These are phyloP conservation scores for Colletotrichum filicis DNA, from an alignment of 2,329 filamentous ascomycete species.

Conservation along the genomic window DNA sequence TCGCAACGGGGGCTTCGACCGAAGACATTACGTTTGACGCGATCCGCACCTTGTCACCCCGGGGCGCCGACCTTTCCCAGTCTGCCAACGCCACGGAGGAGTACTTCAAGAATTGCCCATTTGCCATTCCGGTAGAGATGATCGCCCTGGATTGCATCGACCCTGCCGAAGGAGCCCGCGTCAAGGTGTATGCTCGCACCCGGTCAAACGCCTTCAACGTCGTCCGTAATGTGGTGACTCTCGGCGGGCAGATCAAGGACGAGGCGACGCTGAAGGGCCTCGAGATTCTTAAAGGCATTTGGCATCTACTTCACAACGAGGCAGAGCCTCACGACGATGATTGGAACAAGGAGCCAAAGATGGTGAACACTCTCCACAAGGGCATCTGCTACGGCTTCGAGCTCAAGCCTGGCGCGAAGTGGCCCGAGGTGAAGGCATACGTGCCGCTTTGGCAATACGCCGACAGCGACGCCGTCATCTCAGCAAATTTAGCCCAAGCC, in stretches of 20 bases:
- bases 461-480: constrained; percentile 31
- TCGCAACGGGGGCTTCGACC: constrained; percentile 37
- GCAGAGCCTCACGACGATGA: constrained; percentile 29
- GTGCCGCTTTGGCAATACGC: constrained; percentile 41
- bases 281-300: constrained; percentile 38
- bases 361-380: constrained; percentile 32
- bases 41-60: constrained; percentile 38
- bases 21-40: constrained; percentile 38
- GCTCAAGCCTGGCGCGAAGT: constrained; percentile 37
- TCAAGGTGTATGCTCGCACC: constrained; percentile 42
- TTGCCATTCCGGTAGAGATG: constrained; percentile 39
- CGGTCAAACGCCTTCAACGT: constrained; percentile 39
- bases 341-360: constrained; percentile 30
- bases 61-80: constrained; percentile 32
- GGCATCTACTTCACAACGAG: constrained; percentile 41
- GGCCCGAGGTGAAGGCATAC: constrained; percentile 41
- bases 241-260: constrained; percentile 38
- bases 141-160: constrained; percentile 42
- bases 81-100: constrained; percentile 37
- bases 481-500: constrained; percentile 27
- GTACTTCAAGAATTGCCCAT: constrained; percentile 36
- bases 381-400: constrained; percentile 43
- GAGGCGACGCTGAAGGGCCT: constrained; percentile 38
- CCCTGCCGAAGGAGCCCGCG: constrained; percentile 39
- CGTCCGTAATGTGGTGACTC: constrained; percentile 40